Evolutionary conservation across 306 rosid species (phyloP).

Genomic region (Casuarina cunninghamiana): DNA sequence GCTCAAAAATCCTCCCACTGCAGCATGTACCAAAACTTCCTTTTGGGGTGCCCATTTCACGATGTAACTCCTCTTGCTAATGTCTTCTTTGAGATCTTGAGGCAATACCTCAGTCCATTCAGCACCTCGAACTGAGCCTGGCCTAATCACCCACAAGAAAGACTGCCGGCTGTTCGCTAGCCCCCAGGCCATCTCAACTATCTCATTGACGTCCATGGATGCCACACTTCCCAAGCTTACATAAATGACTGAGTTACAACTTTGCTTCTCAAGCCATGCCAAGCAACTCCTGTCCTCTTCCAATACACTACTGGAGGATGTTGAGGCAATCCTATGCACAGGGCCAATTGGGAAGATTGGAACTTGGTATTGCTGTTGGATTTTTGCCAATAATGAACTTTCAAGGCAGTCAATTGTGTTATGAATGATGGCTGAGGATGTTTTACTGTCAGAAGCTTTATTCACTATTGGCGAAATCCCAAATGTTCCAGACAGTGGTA

Average conservation of each 20-base stretch:
- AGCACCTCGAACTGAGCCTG: slow-evolving; percentile 3
- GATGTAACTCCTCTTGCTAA: slow-evolving; percentile 29
- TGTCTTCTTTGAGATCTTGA: slow-evolving; percentile 5
- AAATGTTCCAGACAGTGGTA: not conserved
- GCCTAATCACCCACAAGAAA: slow-evolving; percentile 49
- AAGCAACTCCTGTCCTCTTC: slow-evolving; percentile 29
- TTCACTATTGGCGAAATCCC: not conserved
- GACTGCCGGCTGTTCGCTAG: slow-evolving; percentile 44
- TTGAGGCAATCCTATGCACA: slow-evolving; percentile 23
- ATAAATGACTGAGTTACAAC: slow-evolving; percentile 20
- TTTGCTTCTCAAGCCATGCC: slow-evolving; percentile 29
- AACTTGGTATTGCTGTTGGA: not conserved
- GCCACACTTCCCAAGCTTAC: slow-evolving; percentile 59
- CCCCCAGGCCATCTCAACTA: slow-evolving; percentile 51
- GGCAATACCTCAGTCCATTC: slow-evolving; percentile 24
- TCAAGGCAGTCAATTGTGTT: slow-evolving; percentile 31
- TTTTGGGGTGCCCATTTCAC: slow-evolving; percentile 49
- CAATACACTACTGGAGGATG: slow-evolving; percentile 12
- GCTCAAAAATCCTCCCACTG: slow-evolving; percentile 52
- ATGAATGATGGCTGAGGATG: slow-evolving; percentile 39
- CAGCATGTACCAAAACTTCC: slow-evolving; percentile 41
- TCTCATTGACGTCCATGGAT: slow-evolving; percentile 38
- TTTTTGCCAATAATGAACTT: too few species aligned
- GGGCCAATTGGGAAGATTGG: slow-evolving; percentile 53
- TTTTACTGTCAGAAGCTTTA: slow-evolving; percentile 9